Evolutionary conservation across 1,284 basidiomycete genomes (phyloP), one percentile per base, ranked within the genome.

Genomic region (Cutaneotrichosporon daszewskae): DNA sequence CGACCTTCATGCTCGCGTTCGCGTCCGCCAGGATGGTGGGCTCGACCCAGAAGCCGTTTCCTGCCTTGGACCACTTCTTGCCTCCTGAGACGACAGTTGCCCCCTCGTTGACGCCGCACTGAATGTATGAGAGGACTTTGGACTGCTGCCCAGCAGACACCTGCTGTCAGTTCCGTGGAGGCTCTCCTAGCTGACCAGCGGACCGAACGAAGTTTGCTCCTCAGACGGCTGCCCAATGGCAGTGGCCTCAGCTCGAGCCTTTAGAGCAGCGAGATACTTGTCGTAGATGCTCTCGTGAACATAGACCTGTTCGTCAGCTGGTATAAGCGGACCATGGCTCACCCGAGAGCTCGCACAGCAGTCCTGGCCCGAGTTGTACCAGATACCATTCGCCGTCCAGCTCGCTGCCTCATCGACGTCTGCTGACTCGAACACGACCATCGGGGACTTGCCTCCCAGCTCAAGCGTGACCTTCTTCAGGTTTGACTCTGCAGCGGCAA

Each of bases 141-240:
- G 95, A 87, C 58, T 85, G 87, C 70, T 97, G 92, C 17, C 71
- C 72, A 63, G 85, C 85, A 20, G 86, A 89, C n/a, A n/a, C n/a
- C n/a, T n/a, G n/a, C n/a, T n/a, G n/a, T n/a, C n/a, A n/a, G n/a
- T n/a, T n/a, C n/a, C n/a, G n/a, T n/a, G n/a, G n/a, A n/a, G n/a
- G n/a, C n/a, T n/a, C n/a, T n/a, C n/a, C n/a, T n/a, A n/a, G n/a
- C n/a, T n/a, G 31, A 89, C 82, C 61, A 92, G 75, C 20, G 90
- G 89, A 2, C 89, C 89, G 28, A 82, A 85, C 41, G 79, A 79
- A 10, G 77, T 81, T 35, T 75, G 74, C 39, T 85, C 82, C 58
- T 87, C 82, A 54, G 85, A 81, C 0, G 85, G 87, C 60, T 66
- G 35, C 2, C 85, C 86, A 40, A 91, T 79, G 32, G 80, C 77